A percentile compares a stretch with the other conserved stretches of the same genome.
These are phyloP conservation scores for Arctium minus DNA, from an alignment of 129 eudicot species.

Conservation along the genomic window DNA sequence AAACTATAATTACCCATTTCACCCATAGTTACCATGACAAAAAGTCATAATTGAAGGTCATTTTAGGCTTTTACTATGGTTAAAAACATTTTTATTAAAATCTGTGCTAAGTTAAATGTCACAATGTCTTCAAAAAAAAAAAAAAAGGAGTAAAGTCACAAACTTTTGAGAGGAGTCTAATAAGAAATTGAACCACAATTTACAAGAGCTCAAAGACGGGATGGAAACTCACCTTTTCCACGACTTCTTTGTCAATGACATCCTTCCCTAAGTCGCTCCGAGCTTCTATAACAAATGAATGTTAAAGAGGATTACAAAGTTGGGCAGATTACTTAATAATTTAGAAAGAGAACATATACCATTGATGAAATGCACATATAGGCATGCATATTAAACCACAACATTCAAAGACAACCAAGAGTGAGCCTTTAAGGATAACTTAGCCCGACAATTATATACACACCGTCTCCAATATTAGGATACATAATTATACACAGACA, in stretches of 20 bases:
- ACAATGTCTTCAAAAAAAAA: too few relatives aligned
- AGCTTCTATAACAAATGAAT: constrained; percentile 58
- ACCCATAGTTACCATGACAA: background rate
- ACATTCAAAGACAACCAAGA: background rate
- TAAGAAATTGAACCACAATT: background rate
- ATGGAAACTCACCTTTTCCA: constrained; percentile 65
- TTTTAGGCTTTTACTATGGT: background rate
- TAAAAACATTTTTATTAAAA: background rate
- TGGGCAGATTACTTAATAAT: background rate
- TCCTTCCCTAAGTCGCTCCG: constrained; percentile 56
- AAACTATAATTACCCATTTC: background rate
- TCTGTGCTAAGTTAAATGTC: background rate
- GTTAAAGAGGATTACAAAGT: background rate
- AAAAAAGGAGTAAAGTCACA: background rate
- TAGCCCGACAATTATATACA: background rate
- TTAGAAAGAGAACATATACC: background rate
- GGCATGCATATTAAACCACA: background rate
- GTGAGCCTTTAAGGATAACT: background rate
- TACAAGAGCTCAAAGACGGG: background rate
- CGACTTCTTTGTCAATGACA: constrained; percentile 81
- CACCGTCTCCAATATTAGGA: background rate
- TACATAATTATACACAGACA: background rate
- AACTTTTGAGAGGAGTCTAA: background rate
- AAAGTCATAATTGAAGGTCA: background rate
- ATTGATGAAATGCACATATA: too few relatives aligned